Percentiles rank a stretch among this genome's conserved stretches.
phyloP scores from a whole-genome alignment of 306 rosid genomes.

The Vachellia pachyceras region DNA sequence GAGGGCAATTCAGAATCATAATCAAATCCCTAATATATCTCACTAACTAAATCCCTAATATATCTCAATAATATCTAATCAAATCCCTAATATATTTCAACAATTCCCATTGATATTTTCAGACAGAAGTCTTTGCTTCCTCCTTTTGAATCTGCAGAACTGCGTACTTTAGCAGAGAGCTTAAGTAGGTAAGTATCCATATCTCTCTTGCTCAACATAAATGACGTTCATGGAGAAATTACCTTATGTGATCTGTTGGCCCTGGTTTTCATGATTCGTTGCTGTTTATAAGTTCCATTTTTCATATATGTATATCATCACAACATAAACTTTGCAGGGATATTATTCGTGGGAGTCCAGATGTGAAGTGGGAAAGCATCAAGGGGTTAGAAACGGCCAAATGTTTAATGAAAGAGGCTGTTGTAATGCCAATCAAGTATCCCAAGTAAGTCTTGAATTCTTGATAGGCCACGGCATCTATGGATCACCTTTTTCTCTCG shows the following conservation, averaged over 20 bases:
- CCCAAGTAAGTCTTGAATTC: constrained; percentile 80
- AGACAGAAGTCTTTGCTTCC: constrained; percentile 85
- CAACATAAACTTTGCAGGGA: constrained; percentile 63
- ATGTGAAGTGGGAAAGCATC: constrained; percentile 97
- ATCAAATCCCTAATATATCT: too few species aligned
- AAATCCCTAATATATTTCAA: constrained; percentile 26
- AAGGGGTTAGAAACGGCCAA: constrained; percentile 95
- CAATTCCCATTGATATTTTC: constrained; percentile 43
- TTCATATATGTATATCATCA: constrained; percentile 33
- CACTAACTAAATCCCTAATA: too few species aligned
- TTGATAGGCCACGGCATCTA: constrained; percentile 20
- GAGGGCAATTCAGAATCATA: too few species aligned
- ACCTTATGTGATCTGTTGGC: constrained; percentile 8
- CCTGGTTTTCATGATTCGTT: constrained; percentile 27
- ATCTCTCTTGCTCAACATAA: constrained; percentile 17
- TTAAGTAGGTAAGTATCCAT: constrained; percentile 68
- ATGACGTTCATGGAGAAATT: constrained; percentile 28
- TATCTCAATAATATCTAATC: too few species aligned
- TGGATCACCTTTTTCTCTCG: constrained; percentile 3
- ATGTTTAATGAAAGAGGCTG: constrained; percentile 91
- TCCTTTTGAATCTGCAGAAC: constrained; percentile 84
- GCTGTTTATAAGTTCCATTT: constrained; percentile 5
- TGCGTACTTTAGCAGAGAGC: constrained; percentile 91
- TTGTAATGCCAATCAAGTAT: constrained; percentile 98
- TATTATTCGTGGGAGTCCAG: constrained; percentile 88